phyloP scores from a whole-genome alignment of 176 grass and related monocot species.

The Carex cristatella region DNA sequence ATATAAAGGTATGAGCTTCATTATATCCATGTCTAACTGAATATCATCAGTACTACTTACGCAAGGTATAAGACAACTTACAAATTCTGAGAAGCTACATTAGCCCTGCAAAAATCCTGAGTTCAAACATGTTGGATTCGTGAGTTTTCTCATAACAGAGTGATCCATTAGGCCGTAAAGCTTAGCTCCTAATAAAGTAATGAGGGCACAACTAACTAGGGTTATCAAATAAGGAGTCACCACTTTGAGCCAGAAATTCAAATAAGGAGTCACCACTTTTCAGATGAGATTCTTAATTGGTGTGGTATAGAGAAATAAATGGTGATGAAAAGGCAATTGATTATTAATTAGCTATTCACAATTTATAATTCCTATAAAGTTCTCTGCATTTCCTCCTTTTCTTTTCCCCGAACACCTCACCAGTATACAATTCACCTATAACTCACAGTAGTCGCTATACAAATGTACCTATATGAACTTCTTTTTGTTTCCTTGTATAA shows the following conservation, averaged over 20 bases:
- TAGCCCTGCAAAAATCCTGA: not conserved
- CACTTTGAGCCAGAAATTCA: not conserved
- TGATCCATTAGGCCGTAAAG: not conserved
- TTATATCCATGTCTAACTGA: not conserved
- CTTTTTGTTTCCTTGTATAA: not conserved
- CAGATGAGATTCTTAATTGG: not conserved
- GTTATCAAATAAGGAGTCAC: not conserved
- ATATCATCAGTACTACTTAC: not conserved
- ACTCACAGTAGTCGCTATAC: not conserved
- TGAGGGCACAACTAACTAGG: not conserved
- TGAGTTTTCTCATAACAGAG: not conserved
- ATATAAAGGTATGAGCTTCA: not conserved
- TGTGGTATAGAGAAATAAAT: not conserved
- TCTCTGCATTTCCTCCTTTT: not conserved
- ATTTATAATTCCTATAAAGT: not conserved
- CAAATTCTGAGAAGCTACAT: not conserved
- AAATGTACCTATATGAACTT: constrained; percentile 1
- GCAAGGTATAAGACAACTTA: not conserved
- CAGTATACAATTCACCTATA: not conserved
- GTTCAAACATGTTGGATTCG: not conserved
- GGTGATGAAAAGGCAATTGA: not conserved
- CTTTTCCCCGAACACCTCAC: not conserved
- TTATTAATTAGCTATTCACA: not conserved
- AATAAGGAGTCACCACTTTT: too few species aligned
- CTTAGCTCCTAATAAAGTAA: too few species aligned